Conservation (phyloP, 495 filamentous ascomycete species). For the Neurospora hispaniola region DNA sequence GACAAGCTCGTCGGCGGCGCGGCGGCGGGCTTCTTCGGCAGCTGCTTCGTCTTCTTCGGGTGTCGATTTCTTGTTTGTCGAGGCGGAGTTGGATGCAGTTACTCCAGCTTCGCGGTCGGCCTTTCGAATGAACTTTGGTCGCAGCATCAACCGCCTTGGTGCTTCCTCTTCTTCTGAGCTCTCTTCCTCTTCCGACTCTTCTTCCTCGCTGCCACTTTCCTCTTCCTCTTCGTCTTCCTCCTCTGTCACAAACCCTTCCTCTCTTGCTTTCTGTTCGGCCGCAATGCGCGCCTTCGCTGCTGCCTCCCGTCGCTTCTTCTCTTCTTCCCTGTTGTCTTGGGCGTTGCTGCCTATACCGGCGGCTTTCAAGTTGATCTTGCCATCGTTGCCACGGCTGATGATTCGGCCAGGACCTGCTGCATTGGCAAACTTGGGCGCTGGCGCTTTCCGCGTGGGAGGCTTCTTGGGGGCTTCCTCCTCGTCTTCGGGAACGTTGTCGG, state of each 20-base stretch:
- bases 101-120: conserved; percentile 44
- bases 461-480: conserved; percentile 17
- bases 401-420: conserved; percentile 37
- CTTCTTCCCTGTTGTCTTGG: conserved; percentile 35
- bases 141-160: conserved; percentile 60
- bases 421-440: conserved; percentile 48
- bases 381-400: conserved; percentile 49
- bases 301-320: conserved; percentile 29
- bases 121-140: conserved; percentile 90
- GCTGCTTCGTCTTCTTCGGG: conserved; percentile 26
- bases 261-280: conserved; percentile 41
- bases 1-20: conserved; percentile 64
- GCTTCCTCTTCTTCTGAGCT: conserved; percentile 50
- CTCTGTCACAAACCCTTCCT: conserved; percentile 71
- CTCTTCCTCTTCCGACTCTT: conserved; percentile 25
- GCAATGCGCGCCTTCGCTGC: conserved; percentile 31
- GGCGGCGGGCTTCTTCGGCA: conserved; percentile 46
- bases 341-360: conserved; percentile 14
- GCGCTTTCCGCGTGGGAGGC: conserved; percentile 30
- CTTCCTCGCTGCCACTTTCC: conserved; percentile 36
- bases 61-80: conserved; percentile 2
- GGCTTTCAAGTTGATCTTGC: conserved; percentile 53
- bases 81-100: conserved; percentile 6
- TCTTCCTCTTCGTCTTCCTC: conserved; percentile 27
- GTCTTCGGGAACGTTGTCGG: conserved; percentile 45